Percentiles rank a stretch among this genome's conserved stretches.
These are phyloP conservation scores for Luffa acutangula DNA, from an alignment of 306 rosid genomes.

Conservation along the genomic window DNA sequence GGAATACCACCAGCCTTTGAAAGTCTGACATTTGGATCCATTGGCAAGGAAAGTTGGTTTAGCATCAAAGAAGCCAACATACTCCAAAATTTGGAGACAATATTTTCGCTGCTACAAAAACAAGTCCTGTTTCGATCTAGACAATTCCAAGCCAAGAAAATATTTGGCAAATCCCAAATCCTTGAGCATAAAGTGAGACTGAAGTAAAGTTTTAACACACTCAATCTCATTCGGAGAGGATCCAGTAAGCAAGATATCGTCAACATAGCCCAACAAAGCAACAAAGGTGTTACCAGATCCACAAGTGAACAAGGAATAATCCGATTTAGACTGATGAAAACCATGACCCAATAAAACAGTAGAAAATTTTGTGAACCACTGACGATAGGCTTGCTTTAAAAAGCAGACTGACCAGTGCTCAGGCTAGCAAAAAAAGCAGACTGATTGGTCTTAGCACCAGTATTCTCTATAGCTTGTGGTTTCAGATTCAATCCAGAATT, in stretches of 20 bases:
- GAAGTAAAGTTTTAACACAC: neutral
- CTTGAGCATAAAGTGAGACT: neutral
- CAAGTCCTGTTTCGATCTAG: neutral
- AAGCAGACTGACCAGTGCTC: too few relatives aligned
- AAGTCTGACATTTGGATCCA: too few relatives aligned
- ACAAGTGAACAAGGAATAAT: neutral
- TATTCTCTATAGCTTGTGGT: too few relatives aligned
- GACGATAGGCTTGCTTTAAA: neutral
- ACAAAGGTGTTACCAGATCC: neutral
- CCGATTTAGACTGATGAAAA: neutral
- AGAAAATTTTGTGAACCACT: neutral
- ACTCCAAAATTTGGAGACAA: neutral
- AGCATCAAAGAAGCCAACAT: too few relatives aligned
- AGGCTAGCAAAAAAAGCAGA: too few relatives aligned
- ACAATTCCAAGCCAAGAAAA: neutral
- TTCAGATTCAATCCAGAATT: too few relatives aligned
- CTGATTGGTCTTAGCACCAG: too few relatives aligned
- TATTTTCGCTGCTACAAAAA: neutral
- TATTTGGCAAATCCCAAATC: neutral
- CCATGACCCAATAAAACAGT: neutral
- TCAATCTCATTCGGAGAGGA: neutral
- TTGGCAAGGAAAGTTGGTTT: too few relatives aligned
- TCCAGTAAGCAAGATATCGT: neutral
- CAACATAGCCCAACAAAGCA: neutral
- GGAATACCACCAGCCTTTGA: too few relatives aligned